Percentiles rank a stretch among this genome's conserved stretches.
These are phyloP conservation scores for Colletotrichum truncatum DNA, from an alignment of 2,329 filamentous ascomycete genomes.

Conservation along the genomic window DNA sequence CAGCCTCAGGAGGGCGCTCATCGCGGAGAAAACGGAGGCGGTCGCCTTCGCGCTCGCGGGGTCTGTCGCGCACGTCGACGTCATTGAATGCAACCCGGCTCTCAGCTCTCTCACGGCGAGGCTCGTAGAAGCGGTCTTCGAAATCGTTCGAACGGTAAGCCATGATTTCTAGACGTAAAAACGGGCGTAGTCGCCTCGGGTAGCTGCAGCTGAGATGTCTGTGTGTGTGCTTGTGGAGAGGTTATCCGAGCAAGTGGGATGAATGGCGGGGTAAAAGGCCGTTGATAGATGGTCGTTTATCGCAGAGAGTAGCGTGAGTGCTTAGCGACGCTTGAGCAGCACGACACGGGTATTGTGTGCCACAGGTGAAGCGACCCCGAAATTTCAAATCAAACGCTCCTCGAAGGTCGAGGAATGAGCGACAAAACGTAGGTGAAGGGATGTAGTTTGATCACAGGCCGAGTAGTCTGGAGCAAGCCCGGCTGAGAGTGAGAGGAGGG, in stretches of 20 bases:
- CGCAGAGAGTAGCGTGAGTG: constrained; percentile 21
- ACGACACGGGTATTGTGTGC: constrained; percentile 10
- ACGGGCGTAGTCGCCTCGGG: not conserved
- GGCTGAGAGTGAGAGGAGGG: constrained; percentile 8
- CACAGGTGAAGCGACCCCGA: constrained; percentile 9
- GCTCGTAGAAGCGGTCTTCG: constrained; percentile 34
- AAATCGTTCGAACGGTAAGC: constrained; percentile 27
- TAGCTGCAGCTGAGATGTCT: not conserved
- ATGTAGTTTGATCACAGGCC: constrained; percentile 16
- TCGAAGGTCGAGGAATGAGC: constrained; percentile 3
- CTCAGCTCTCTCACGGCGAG: constrained; percentile 39
- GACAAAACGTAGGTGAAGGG: not conserved
- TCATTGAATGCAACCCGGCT: constrained; percentile 37
- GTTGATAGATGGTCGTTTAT: constrained; percentile 11
- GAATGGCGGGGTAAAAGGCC: constrained; percentile 30
- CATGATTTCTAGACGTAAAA: constrained; percentile 7
- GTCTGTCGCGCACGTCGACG: constrained; percentile 51
- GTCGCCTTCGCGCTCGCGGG: constrained; percentile 52
- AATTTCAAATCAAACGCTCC: constrained; percentile 25
- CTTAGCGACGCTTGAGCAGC: constrained; percentile 1
- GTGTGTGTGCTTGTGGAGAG: constrained; percentile 1
- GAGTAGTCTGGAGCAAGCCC: constrained; percentile 11
- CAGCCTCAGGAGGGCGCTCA: constrained; percentile 58
- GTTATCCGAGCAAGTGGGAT: constrained; percentile 20
- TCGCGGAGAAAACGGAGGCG: constrained; percentile 59